Percentiles rank a stretch among this genome's conserved stretches.
These are phyloP conservation scores for Aphanomyces invadans DNA, from an alignment of 352 stramenopile species.

Conservation along the genomic window DNA sequence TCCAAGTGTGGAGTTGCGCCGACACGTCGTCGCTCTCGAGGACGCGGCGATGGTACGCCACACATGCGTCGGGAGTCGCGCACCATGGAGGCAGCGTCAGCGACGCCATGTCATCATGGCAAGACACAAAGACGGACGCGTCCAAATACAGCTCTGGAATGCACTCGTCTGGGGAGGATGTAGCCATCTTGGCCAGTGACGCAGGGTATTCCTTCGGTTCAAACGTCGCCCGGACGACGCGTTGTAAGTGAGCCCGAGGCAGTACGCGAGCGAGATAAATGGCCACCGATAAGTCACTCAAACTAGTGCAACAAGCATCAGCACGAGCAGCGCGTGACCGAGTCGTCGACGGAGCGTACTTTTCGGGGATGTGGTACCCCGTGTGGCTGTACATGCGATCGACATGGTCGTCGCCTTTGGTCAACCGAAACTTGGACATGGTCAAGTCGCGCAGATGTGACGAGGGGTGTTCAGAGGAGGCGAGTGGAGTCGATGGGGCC, in stretches of 20 bases:
- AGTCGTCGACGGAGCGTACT: constrained; percentile 26
- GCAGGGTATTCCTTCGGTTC: constrained; percentile 91
- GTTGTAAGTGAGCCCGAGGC: constrained; percentile 72
- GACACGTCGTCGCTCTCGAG: constrained; percentile 89
- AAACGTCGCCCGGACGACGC: constrained; percentile 88
- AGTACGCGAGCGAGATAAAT: constrained; percentile 92
- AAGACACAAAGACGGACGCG: constrained; percentile 71
- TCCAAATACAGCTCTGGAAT: constrained; percentile 94
- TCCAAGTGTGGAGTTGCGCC: constrained; percentile 85
- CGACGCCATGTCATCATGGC: constrained; percentile 70
- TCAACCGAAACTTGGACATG: constrained; percentile 92
- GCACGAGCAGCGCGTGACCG: background rate
- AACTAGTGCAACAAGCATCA: constrained; percentile 26
- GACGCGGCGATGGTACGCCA: constrained; percentile 84
- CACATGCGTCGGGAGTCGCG: constrained; percentile 54
- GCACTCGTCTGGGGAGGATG: constrained; percentile 94
- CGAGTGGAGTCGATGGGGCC: constrained; percentile 4
- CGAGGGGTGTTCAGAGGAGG: constrained; percentile 34
- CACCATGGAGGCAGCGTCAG: constrained; percentile 76
- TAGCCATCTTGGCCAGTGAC: constrained; percentile 84
- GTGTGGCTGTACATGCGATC: constrained; percentile 86
- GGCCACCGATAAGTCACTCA: constrained; percentile 94
- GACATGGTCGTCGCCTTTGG: constrained; percentile 90
- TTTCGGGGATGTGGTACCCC: constrained; percentile 92
- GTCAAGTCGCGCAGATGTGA: constrained; percentile 86